phyloP scores from a whole-genome alignment of 345 rosid species.

The Pseudoturritis turrita region DNA sequence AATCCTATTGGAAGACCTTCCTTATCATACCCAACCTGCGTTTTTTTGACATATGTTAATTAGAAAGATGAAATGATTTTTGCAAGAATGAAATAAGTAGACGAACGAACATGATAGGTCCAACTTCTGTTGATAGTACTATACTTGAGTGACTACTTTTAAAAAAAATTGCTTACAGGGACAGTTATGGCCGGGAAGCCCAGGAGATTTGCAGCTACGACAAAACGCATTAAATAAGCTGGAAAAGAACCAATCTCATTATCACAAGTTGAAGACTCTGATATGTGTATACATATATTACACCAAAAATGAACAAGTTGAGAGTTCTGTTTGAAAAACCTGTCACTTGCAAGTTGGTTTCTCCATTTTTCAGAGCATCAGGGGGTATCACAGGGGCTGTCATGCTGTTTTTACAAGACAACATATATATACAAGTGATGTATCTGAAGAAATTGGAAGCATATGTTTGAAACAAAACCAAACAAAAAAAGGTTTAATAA shows the following conservation, averaged over 20 bases:
- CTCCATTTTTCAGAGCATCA: constrained; percentile 64
- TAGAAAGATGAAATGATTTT: background rate
- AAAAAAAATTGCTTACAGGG: constrained; percentile 47
- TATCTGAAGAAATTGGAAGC: background rate
- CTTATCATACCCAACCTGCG: constrained; percentile 79
- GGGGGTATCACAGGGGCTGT: constrained; percentile 79
- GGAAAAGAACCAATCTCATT: constrained; percentile 7
- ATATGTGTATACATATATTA: background rate
- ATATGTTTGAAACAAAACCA: background rate
- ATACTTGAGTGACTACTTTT: background rate
- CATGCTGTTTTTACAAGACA: constrained; percentile 48
- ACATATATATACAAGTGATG: background rate
- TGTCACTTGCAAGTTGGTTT: constrained; percentile 66
- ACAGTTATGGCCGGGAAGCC: constrained; percentile 83
- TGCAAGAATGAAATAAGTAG: background rate
- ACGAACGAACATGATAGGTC: background rate
- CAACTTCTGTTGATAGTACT: background rate
- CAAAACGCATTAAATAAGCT: constrained; percentile 75
- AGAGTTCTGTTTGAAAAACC: constrained; percentile 34
- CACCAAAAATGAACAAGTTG: background rate
- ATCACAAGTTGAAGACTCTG: background rate
- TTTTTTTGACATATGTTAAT: background rate
- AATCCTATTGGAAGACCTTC: constrained; percentile 85
- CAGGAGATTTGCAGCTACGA: constrained; percentile 60
- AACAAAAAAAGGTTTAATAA: background rate